Conservation (phyloP, 805 yeast species). For the Grigorovia yakushimaensis region DNA sequence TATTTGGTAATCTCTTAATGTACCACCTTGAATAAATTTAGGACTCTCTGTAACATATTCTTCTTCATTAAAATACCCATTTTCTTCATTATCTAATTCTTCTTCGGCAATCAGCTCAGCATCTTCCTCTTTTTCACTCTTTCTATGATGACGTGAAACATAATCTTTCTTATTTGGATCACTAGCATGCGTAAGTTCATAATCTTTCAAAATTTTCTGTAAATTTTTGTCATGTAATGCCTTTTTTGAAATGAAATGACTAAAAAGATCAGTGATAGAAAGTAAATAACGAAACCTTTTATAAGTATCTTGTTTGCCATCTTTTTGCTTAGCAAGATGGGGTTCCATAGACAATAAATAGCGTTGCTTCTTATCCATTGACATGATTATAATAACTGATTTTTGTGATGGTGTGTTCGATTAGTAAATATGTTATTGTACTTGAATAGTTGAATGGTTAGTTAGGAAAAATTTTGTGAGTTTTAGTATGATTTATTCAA, state of each 20-base stretch:
- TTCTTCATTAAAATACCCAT: constrained; percentile 29
- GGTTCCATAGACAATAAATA: constrained; percentile 47
- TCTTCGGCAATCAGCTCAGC: constrained; percentile 83
- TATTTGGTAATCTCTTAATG: constrained; percentile 79
- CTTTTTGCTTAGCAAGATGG: constrained; percentile 43
- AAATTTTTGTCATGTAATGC: constrained; percentile 71
- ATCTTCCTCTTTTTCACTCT: constrained; percentile 93
- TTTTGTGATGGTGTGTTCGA: too few species aligned
- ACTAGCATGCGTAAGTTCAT: constrained; percentile 37
- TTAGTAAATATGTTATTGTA: too few species aligned
- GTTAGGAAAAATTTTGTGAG: neutral
- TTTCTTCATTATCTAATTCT: constrained; percentile 40
- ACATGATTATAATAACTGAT: constrained; percentile 9
- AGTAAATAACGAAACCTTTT: constrained; percentile 71
- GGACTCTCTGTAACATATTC: constrained; percentile 83
- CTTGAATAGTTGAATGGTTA: too few species aligned
- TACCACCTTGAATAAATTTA: constrained; percentile 57
- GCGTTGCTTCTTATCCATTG: constrained; percentile 36
- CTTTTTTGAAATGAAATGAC: constrained; percentile 75
- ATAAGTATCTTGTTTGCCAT: constrained; percentile 54
- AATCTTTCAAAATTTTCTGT: constrained; percentile 46
- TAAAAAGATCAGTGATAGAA: constrained; percentile 75
- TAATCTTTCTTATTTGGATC: constrained; percentile 14
- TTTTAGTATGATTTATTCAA: too few species aligned
- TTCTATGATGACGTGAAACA: constrained; percentile 50